Evolutionary conservation across 2,329 filamentous ascomycete species (phyloP), one percentile per base, ranked within the genome.

Genomic region (Hyphodiscus sp.): DNA sequence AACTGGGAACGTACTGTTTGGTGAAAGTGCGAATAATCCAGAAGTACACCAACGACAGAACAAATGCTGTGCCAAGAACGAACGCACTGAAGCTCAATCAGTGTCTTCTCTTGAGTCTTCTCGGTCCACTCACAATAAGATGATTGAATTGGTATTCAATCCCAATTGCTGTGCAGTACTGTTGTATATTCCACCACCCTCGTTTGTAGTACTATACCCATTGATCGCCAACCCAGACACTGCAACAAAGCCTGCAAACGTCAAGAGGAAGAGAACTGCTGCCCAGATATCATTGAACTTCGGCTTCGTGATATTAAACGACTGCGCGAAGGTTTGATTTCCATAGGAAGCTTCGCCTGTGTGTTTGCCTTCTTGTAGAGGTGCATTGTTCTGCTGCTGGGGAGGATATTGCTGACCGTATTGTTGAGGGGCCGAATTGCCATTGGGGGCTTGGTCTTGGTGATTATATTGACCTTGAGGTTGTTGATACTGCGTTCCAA

Each of bases 251-350:
- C 89, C 91, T 2, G 79, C 71, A 66, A 86, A 86, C 20, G 87
- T 83, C 18, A 80, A 70, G 41, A 94, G 76, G 62, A 95, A 81
- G 66, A 96, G 73, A 42, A 95, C 73, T 3, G 87, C 91, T 2
- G 91, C 91, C 92, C 91, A 96, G 23, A 88, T 67, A 68, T 97
- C 92, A 65, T 96, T 89, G 73, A 80, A 96, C 69, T 92, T 95
- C n/a, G 90, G 90, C 58, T 76, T 84, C 49, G 89, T 81, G 50
- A 96, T 71, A 70, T 86, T 86, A 76, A 97, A 96, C 1, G 84
- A 81, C 65, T 96, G 80, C 19, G 92, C 83, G 67, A 95, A 96
- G 51, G 48, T 58, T 13, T 58, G 47, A 45, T 65, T 63, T 41
- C 56, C 53, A 16, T 50, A 50, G 3, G 44, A 19, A 15, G 42